Evolutionary conservation across 1,139 yeast genomes (phyloP).

Genomic region (Yamadazyma dushanensis): DNA sequence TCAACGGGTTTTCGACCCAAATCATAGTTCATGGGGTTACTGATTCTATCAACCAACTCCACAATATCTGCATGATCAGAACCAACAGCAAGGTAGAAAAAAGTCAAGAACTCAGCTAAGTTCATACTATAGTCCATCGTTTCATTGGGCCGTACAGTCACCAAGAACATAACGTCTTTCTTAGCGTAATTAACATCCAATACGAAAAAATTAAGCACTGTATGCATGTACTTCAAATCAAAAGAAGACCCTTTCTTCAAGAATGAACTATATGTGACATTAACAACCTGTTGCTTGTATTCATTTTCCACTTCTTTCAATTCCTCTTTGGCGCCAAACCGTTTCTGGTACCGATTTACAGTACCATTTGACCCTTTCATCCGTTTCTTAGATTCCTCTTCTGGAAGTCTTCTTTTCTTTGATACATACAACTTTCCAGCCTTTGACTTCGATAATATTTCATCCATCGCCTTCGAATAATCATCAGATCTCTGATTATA

Average conservation of each 20-base stretch:
- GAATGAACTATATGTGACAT: conserved; percentile 8
- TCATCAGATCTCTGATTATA: neutral
- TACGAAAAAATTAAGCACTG: conserved; percentile 6
- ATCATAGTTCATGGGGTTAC: too few relatives aligned
- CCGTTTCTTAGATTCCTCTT: neutral
- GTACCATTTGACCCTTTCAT: neutral
- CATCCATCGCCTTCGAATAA: conserved; percentile 6
- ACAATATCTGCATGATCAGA: neutral
- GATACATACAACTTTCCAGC: conserved; percentile 2
- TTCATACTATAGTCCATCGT: neutral
- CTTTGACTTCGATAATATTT: conserved; percentile 5
- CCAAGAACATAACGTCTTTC: conserved; percentile 5
- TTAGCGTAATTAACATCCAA: conserved; percentile 7
- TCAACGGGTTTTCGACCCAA: too few relatives aligned
- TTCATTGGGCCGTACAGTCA: conserved; percentile 7
- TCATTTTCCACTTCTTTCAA: neutral
- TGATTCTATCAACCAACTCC: neutral
- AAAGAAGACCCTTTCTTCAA: conserved; percentile 9
- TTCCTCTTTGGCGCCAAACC: neutral
- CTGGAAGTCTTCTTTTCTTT: conserved; percentile 7
- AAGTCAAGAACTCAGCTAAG: neutral
- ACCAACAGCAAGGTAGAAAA: neutral
- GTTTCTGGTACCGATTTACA: neutral
- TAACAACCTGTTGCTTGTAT: conserved; percentile 7
- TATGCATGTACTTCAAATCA: conserved; percentile 3